phyloP scores from a whole-genome alignment of 768 basidiomycete species.

The Boletellus sp. region DNA sequence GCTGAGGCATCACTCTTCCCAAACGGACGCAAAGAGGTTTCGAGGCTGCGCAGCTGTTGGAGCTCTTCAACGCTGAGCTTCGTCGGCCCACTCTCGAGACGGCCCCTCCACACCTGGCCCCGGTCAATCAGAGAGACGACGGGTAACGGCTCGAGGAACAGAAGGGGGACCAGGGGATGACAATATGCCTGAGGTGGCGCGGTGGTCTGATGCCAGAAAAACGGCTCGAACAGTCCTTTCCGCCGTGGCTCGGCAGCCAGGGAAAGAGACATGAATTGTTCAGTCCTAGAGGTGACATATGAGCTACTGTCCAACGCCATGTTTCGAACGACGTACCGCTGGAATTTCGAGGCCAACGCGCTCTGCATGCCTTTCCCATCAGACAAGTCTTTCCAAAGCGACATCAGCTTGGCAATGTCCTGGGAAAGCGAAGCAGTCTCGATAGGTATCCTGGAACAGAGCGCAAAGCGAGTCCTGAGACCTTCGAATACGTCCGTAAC shows the following conservation, averaged over 20 bases:
- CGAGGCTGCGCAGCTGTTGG: slow-evolving; percentile 53
- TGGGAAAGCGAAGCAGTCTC: slow-evolving; percentile 39
- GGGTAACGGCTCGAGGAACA: slow-evolving; percentile 76
- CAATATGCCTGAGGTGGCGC: slow-evolving; percentile 37
- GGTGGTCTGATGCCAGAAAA: slow-evolving; percentile 59
- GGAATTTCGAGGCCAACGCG: slow-evolving; percentile 52
- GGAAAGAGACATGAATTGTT: slow-evolving; percentile 77
- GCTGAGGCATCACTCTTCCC: slow-evolving; percentile 12
- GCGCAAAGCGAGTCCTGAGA: slow-evolving; percentile 46
- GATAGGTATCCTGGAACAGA: slow-evolving; percentile 44
- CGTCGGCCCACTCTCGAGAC: slow-evolving; percentile 59
- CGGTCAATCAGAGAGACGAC: slow-evolving; percentile 67
- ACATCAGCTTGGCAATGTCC: slow-evolving; percentile 48
- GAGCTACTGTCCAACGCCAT: background rate
- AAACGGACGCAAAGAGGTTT: slow-evolving; percentile 39
- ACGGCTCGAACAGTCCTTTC: slow-evolving; percentile 73
- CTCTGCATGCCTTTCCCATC: slow-evolving; percentile 36
- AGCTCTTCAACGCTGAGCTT: slow-evolving; percentile 51
- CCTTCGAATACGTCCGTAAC: slow-evolving; percentile 50
- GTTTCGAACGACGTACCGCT: slow-evolving; percentile 44
- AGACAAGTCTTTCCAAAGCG: slow-evolving; percentile 54
- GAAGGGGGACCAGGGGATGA: slow-evolving; percentile 56
- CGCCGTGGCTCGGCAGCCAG: slow-evolving; percentile 69
- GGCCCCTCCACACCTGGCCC: slow-evolving; percentile 56
- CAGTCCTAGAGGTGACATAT: slow-evolving; percentile 45